Conservation (phyloP, 164 flowering plant species). For the Tinospora cordifolia region DNA sequence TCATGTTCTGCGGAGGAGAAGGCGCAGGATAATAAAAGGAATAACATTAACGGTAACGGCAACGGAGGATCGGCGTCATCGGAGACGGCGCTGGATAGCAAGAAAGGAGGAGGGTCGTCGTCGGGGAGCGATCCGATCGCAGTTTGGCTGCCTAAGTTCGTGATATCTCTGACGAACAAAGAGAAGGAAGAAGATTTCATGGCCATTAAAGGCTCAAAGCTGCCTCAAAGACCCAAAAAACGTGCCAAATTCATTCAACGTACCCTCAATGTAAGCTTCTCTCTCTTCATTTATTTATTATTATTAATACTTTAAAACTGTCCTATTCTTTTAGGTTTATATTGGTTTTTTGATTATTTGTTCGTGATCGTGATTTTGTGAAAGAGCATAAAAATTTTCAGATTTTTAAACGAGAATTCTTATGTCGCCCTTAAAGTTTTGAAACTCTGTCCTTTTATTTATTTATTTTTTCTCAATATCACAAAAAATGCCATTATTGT, state of each 20-base stretch:
- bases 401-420: no score
- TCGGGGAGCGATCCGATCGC: conserved; percentile 52
- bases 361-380: neutral
- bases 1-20: conserved; percentile 16
- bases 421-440: no score
- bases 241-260: conserved; percentile 81
- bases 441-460: no score
- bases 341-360: neutral
- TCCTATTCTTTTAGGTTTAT: neutral
- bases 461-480: no score
- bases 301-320: neutral
- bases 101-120: conserved; percentile 62
- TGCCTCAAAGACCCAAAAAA: conserved; percentile 91
- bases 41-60: conserved; percentile 9
- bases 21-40: conserved; percentile 12
- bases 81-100: conserved; percentile 55
- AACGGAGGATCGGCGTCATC: conserved; percentile 46
- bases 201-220: conserved; percentile 81
- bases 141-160: conserved; percentile 81
- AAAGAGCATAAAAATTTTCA: no score
- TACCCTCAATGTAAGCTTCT: conserved; percentile 64
- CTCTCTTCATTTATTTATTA: neutral
- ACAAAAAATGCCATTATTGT: neutral
- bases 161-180: conserved; percentile 68
- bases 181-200: conserved; percentile 96